These are phyloP conservation scores for Marasmius sp. DNA, from an alignment of 1,284 basidiomycete species.

Conservation along the genomic window DNA sequence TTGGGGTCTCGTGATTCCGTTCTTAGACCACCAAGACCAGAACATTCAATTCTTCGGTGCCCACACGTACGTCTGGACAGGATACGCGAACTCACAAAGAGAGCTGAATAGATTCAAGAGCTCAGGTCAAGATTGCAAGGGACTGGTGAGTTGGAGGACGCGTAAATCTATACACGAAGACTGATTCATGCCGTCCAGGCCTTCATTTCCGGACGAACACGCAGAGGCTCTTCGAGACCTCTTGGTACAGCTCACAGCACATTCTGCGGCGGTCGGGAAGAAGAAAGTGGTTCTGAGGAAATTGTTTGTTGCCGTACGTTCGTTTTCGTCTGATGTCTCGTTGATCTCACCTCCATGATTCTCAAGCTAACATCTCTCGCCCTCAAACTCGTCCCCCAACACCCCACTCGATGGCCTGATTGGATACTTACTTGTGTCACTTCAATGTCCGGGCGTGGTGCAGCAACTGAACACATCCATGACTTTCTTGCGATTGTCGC, in stretches of 20 bases:
- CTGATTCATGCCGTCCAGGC: slow-evolving; percentile 40
- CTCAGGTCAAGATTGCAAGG: slow-evolving; percentile 86
- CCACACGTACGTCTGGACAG: slow-evolving; percentile 53
- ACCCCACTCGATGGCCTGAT: slow-evolving; percentile 62
- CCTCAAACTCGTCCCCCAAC: slow-evolving; percentile 64
- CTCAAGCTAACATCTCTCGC: slow-evolving; percentile 67
- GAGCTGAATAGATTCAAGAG: slow-evolving; percentile 21
- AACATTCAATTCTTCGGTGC: slow-evolving; percentile 92
- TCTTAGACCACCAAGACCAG: slow-evolving; percentile 66
- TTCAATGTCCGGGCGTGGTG: slow-evolving; percentile 56
- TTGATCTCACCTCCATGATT: slow-evolving; percentile 7
- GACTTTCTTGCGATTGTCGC: slow-evolving; percentile 85
- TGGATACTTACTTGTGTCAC: slow-evolving; percentile 68
- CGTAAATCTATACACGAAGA: not conserved
- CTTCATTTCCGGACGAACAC: slow-evolving; percentile 57
- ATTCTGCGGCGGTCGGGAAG: slow-evolving; percentile 51
- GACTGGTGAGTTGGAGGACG: slow-evolving; percentile 68
- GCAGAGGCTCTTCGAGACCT: slow-evolving; percentile 55
- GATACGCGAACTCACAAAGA: not conserved
- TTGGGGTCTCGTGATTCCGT: slow-evolving; percentile 77
- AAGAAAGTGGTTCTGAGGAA: slow-evolving; percentile 79
- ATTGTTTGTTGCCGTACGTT: slow-evolving; percentile 79
- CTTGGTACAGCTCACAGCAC: slow-evolving; percentile 62
- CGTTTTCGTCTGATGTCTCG: slow-evolving; percentile 5
- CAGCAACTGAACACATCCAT: slow-evolving; percentile 56